These are phyloP conservation scores for Ustilago curta DNA, from an alignment of 1,284 basidiomycete species.

Conservation along the genomic window DNA sequence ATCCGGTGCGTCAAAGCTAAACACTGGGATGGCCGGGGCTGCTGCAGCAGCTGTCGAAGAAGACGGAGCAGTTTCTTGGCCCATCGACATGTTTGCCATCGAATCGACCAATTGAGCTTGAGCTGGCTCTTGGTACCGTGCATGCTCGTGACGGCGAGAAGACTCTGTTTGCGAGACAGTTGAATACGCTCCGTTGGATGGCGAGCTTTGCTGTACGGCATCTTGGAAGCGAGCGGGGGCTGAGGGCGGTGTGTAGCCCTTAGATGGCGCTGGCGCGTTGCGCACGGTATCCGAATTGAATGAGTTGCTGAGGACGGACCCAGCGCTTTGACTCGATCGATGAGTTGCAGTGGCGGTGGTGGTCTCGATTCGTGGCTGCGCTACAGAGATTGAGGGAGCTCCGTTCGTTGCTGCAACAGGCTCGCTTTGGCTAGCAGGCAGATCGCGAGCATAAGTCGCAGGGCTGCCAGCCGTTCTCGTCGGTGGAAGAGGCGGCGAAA, in stretches of 20 bases:
- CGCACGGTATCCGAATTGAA: constrained; percentile 9
- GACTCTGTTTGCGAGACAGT: constrained; percentile 2
- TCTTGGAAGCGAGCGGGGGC: constrained; percentile 33
- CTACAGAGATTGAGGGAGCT: not conserved
- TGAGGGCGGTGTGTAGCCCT: constrained; percentile 6
- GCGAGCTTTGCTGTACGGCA: constrained; percentile 9
- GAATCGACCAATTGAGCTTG: constrained; percentile 23
- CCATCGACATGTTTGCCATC: constrained; percentile 26
- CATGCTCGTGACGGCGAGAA: constrained; percentile 22
- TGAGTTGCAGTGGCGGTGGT: not conserved
- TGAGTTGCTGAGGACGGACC: constrained; percentile 12
- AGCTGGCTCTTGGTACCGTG: constrained; percentile 23
- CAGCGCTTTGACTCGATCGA: constrained; percentile 36
- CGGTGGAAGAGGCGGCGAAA: constrained; percentile 35
- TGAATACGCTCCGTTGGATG: not conserved
- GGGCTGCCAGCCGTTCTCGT: constrained; percentile 22
- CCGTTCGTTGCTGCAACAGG: constrained; percentile 22
- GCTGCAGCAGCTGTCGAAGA: not conserved
- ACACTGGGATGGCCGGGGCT: constrained; percentile 14
- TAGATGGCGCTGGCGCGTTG: not conserved
- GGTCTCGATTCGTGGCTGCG: constrained; percentile 2
- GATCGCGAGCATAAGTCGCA: constrained; percentile 11
- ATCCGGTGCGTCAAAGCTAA: constrained; percentile 35
- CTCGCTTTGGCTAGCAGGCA: constrained; percentile 45
- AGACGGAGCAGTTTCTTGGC: not conserved